Base-by-base conservation (phyloP, 345 rosid genomes). In the Limnanthes douglasii region DNA sequence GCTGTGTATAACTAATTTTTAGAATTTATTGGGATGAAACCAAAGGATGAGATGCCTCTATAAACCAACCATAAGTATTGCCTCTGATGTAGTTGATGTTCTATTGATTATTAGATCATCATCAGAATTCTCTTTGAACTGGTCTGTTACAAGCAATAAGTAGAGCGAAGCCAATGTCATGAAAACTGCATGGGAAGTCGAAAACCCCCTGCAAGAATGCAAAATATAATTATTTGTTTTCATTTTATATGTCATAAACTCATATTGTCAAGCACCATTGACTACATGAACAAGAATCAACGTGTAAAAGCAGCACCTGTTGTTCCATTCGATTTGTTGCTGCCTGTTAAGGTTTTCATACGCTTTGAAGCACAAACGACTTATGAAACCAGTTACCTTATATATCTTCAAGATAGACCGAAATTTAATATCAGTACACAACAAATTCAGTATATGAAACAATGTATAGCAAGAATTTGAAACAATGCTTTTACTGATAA, bases 321-420 rank as follows among this genome's bases (percentile, higher is more conserved):
- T 84, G 53, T 76, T 75, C 95, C 95, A 75, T 72, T 79, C 95
- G 59, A 75, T 41, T 69, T 54, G 62, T 53, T 73, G 48, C 45
- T 54, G 53, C 27, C 31, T 23, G 39, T 53, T 56, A 38, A 84
- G 84, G 33, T 71, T 75, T 13, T 47, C 41, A 46, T 75, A 84
- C 33, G 60, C 68, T 48, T 45, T 45, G 33, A 75, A 84, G 56
- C 62, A 60, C 41, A 57, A 39, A 31, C 13, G 27, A 46, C 88
- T 73, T 31, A 69, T 31, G 38, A 41, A 41, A 58, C 61, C 77
- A 35, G 82, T 79, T 48, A 75, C 43, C 27, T 69, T 51, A 46
- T 84, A 84, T 32, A 76, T 80, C 95, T 84, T 53, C 57, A 61
- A 37, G 34, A 17, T 5, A 37, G 37, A 30, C 3, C 16, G n/a